Conservation (phyloP, 352 stramenopile genomes). For the Nothophytophthora sp. region DNA sequence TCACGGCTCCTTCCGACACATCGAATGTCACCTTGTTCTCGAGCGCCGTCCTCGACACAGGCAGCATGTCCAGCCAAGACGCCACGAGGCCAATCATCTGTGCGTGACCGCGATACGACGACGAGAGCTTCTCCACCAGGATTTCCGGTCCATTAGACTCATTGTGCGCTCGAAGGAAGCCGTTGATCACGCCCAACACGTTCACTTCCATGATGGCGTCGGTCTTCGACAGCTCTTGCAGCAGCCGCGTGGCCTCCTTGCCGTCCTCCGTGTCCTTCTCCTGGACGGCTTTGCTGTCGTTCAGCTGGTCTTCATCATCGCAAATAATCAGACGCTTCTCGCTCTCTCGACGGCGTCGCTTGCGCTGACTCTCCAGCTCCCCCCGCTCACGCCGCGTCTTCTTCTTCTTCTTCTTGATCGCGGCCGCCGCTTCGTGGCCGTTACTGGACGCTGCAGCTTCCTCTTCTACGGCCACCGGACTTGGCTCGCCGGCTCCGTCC, state of each 20-base stretch:
- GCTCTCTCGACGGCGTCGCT: conserved; percentile 50
- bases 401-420: conserved; percentile 47
- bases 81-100: conserved; percentile 88
- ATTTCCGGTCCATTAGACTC: conserved; percentile 84
- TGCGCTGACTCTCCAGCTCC: conserved; percentile 26
- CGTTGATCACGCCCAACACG: conserved; percentile 82
- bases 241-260: conserved; percentile 69
- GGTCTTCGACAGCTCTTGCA: conserved; percentile 67
- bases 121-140: conserved; percentile 84
- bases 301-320: conserved; percentile 64
- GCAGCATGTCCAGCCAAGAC: conserved; percentile 76
- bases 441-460: neutral
- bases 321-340: conserved; percentile 84
- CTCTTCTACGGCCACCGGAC: conserved; percentile 4
- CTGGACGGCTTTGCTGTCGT: conserved; percentile 34
- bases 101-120: conserved; percentile 83
- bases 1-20: conserved; percentile 59
- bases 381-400: conserved; percentile 30
- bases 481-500: conserved; percentile 7
- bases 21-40: conserved; percentile 83
- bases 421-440: neutral
- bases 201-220: conserved; percentile 87
- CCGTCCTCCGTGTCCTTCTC: conserved; percentile 72
- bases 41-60: conserved; percentile 53
- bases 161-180: conserved; percentile 77